Conservation (phyloP, 2,329 filamentous ascomycete genomes). For the Talaromyces sp. region DNA sequence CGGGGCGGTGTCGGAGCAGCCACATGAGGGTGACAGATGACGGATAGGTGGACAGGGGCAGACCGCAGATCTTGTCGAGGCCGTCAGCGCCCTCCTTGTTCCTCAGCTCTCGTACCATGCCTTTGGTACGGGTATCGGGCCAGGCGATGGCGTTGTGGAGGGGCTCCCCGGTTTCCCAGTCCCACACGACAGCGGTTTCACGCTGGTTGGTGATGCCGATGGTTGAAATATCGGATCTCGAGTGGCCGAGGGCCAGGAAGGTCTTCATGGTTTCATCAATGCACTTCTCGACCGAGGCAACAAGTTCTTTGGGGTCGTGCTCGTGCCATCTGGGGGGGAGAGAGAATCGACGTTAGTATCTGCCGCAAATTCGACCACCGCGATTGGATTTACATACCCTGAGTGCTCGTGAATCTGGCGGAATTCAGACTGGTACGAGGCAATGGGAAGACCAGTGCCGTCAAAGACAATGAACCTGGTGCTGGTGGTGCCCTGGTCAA, state of each 20-base stretch:
- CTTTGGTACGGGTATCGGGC: slow-evolving; percentile 77
- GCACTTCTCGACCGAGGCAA: slow-evolving; percentile 71
- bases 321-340: slow-evolving; percentile 73
- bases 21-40: slow-evolving; percentile 80
- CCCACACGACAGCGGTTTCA: slow-evolving; percentile 84
- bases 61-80: slow-evolving; percentile 66
- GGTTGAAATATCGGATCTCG: slow-evolving; percentile 45
- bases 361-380: neutral
- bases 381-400: slow-evolving; percentile 56
- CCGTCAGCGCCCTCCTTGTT: slow-evolving; percentile 59
- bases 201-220: slow-evolving; percentile 88
- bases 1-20: slow-evolving; percentile 69
- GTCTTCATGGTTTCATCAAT: slow-evolving; percentile 70
- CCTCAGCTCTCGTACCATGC: slow-evolving; percentile 72
- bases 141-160: slow-evolving; percentile 83
- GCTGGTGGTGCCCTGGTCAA: slow-evolving; percentile 88
- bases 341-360: neutral
- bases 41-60: slow-evolving; percentile 83
- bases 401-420: slow-evolving; percentile 78
- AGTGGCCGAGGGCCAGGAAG: slow-evolving; percentile 67
- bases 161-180: slow-evolving; percentile 71
- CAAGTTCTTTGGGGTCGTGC: slow-evolving; percentile 74
- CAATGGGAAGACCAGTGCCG: slow-evolving; percentile 69
- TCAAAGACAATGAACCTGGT: slow-evolving; percentile 90
- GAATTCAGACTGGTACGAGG: slow-evolving; percentile 82